Evolutionary conservation across 345 rosid genomes (phyloP).

Genomic region (Mercurialis annua): DNA sequence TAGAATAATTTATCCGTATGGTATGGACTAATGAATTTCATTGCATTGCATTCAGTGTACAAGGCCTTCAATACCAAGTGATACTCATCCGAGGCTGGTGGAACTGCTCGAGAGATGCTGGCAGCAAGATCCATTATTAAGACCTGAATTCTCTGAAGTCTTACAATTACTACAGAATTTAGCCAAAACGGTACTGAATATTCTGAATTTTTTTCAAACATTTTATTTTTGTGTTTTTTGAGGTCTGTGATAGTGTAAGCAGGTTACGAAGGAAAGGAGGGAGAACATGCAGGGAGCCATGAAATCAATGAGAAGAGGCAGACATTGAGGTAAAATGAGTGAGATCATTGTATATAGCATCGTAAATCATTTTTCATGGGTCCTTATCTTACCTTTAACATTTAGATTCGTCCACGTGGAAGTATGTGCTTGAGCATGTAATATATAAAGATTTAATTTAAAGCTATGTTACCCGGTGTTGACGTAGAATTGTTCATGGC

Average conservation of each 20-base stretch:
- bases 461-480: not conserved
- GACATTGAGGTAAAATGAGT: not conserved
- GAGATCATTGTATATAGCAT: conserved; percentile 5
- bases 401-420: not conserved
- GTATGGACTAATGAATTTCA: conserved; percentile 9
- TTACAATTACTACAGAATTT: conserved; percentile 38
- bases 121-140: conserved; percentile 50
- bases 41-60: conserved; percentile 44
- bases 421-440: not conserved
- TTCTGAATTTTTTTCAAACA: not conserved
- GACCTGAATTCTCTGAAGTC: conserved; percentile 67
- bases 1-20: too few species aligned
- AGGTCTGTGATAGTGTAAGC: conserved; percentile 9
- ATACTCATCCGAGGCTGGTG: conserved; percentile 44
- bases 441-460: not conserved
- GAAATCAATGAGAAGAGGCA: conserved; percentile 7
- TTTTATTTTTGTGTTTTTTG: not conserved
- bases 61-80: conserved; percentile 50
- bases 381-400: not conserved
- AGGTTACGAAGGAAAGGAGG: conserved; percentile 23
- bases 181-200: conserved; percentile 25
- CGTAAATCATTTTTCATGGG: not conserved
- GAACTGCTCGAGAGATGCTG: conserved; percentile 61
- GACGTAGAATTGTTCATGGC: conserved; percentile 2
- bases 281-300: conserved; percentile 13